Conservation (phyloP, 192 early-diverging fungal genomes). For the Dissophora globulifera region DNA sequence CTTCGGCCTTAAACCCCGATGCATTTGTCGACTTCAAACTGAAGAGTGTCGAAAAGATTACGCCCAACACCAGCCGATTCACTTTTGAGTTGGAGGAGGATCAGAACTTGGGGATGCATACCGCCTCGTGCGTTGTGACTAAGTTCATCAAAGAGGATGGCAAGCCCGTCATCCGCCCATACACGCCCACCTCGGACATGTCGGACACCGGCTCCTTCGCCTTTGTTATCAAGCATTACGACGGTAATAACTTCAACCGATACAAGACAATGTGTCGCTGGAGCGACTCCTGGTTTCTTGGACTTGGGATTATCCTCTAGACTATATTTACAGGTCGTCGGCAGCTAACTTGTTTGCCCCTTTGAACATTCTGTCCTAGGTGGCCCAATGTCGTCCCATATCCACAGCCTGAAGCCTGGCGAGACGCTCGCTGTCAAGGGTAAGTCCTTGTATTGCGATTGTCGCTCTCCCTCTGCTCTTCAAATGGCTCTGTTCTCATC, state of each 20-base stretch:
- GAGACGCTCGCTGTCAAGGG: conserved; percentile 80
- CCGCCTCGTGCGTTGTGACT: conserved; percentile 78
- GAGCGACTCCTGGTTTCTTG: neutral
- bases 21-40: conserved; percentile 67
- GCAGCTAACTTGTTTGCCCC: neutral
- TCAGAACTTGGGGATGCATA: conserved; percentile 77
- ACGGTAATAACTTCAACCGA: conserved; percentile 11
- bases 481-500: too few species aligned
- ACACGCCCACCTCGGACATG: conserved; percentile 72
- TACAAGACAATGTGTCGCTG: neutral
- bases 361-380: conserved; percentile 19
- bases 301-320: too few species aligned
- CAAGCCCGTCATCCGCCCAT: conserved; percentile 78
- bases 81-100: conserved; percentile 51
- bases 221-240: conserved; percentile 78
- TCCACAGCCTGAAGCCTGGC: conserved; percentile 71
- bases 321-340: neutral
- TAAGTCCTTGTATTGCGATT: too few species aligned
- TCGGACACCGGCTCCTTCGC: conserved; percentile 70
- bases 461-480: too few species aligned
- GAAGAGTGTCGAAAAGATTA: conserved; percentile 48
- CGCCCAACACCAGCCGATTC: conserved; percentile 37
- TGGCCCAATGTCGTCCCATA: conserved; percentile 67
- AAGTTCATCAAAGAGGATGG: conserved; percentile 74
- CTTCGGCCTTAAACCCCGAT: conserved; percentile 57